Evolutionary conservation across 352 stramenopile genomes (phyloP).

Genomic region (Phytophthora capsici): DNA sequence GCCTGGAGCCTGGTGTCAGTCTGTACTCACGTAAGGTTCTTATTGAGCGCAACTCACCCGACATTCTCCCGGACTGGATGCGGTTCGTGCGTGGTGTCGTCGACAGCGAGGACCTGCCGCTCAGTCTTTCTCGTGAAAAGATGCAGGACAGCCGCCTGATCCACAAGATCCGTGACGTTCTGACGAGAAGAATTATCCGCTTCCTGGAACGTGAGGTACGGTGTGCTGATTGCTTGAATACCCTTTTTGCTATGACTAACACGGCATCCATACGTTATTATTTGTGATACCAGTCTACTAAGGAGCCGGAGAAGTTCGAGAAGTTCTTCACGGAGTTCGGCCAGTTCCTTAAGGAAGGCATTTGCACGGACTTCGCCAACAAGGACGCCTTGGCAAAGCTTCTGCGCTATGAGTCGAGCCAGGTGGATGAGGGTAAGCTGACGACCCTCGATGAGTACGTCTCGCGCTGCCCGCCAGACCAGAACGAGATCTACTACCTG

Average conservation of each 20-base stretch:
- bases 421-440: slow-evolving; percentile 90
- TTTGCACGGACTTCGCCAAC: slow-evolving; percentile 95
- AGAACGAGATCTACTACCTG: slow-evolving; percentile 99
- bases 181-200: slow-evolving; percentile 94
- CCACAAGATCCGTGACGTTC: slow-evolving; percentile 95
- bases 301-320: slow-evolving; percentile 97
- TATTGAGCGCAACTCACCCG: slow-evolving; percentile 97
- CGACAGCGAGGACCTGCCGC: slow-evolving; percentile 99
- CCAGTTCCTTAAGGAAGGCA: slow-evolving; percentile 98
- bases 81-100: slow-evolving; percentile 89
- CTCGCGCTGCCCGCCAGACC: slow-evolving; percentile 92
- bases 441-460: slow-evolving; percentile 99
- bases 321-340: slow-evolving; percentile 98
- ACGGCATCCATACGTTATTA: not conserved
- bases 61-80: slow-evolving; percentile 99
- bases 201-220: slow-evolving; percentile 81
- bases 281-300: slow-evolving; percentile 69
- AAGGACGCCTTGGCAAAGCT: slow-evolving; percentile 96
- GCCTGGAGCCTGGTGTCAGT: slow-evolving; percentile 96
- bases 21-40: slow-evolving; percentile 99
- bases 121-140: slow-evolving; percentile 99
- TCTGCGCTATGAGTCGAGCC: slow-evolving; percentile 98
- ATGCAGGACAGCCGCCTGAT: slow-evolving; percentile 98
- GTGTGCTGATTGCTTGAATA: not conserved
- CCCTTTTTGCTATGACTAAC: slow-evolving; percentile 3